Base-by-base conservation (phyloP, 352 stramenopile species). In the Globisporangium cederbergense region DNA sequence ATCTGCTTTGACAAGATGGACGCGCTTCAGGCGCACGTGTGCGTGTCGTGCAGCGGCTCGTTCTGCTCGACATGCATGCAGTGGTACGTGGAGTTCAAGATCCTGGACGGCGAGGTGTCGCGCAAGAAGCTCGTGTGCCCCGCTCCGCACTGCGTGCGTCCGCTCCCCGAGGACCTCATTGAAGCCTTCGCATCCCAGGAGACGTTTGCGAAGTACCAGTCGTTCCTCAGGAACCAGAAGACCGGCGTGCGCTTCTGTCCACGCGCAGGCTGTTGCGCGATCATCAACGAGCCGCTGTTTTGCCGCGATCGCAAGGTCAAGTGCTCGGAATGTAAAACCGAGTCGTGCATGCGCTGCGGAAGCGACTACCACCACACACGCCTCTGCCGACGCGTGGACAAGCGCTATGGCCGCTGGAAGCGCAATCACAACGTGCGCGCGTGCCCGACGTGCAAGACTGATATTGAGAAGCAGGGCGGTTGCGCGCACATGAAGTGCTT, bases 401-500 rank as follows among this genome's bases (percentile, higher is more conserved):
- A 76, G 60, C 82, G 78, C 11, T 91, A 88, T 54, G 73, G 73
- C 50, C 72, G 74, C 25, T 95, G 86, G 86, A 81, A 86, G 58
- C 88, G 86, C 68, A 71, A 65, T 3, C 75, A 86, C 68, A 81
- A 94, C 53, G 86, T 93, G 20, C 83, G 82, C 38, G 71, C 68
- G 28, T 95, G 86, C 51, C 86, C 86, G 22, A 78, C 65, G 58
- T 95, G 86, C 76, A 78, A 80, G 56, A 66, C 72, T 28, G 75
- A 78, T 61, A 95, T 95, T 66, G 86, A 95, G 54, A 95, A 95
- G 70, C 81, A 90, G 16, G 86, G 86, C n/a, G 86, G 86, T 11
- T 95, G 86, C 73, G 79, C 74, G 40, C 86, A 95, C 75, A 95
- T 95, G 86, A 86, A 86, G 64, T 95, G 86, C 72, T 83, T 90